Conservation (phyloP, 495 filamentous ascomycete species). For the Collariella sp. region DNA sequence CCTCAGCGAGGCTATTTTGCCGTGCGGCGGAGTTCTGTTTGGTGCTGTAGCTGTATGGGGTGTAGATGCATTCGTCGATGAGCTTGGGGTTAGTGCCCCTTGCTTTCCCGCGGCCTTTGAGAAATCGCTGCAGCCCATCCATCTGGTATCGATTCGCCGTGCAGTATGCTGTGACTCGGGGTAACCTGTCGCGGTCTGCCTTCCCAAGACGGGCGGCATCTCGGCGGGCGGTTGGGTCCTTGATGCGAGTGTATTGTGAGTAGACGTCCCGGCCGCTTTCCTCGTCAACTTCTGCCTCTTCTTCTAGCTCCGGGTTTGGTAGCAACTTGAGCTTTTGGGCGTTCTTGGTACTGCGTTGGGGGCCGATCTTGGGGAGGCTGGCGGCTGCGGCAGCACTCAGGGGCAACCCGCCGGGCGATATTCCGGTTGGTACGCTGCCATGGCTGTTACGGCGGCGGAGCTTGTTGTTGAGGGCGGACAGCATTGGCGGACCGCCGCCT, state of each 20-base stretch:
- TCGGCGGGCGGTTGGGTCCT: conserved; percentile 85
- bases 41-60: conserved; percentile 67
- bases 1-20: conserved; percentile 23
- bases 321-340: conserved; percentile 93
- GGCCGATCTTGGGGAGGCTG: conserved; percentile 69
- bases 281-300: conserved; percentile 64
- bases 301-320: conserved; percentile 76
- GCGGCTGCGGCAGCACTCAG: conserved; percentile 40
- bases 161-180: conserved; percentile 91
- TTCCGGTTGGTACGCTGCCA: conserved; percentile 29
- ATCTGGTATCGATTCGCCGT: conserved; percentile 85
- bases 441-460: conserved; percentile 78
- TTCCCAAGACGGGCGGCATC: conserved; percentile 92
- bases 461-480: conserved; percentile 78
- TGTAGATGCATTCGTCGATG: conserved; percentile 95
- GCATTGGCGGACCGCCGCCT: conserved; percentile 51
- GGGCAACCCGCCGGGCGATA: conserved; percentile 32
- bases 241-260: conserved; percentile 85
- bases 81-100: conserved; percentile 77
- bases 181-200: conserved; percentile 77
- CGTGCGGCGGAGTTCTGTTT: conserved; percentile 28
- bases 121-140: conserved; percentile 75
- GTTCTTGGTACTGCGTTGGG: conserved; percentile 88
- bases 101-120: conserved; percentile 69
- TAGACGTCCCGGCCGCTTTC: conserved; percentile 95